Conservation (phyloP, 805 yeast species). For the Diddensiella caesifluorescens region DNA sequence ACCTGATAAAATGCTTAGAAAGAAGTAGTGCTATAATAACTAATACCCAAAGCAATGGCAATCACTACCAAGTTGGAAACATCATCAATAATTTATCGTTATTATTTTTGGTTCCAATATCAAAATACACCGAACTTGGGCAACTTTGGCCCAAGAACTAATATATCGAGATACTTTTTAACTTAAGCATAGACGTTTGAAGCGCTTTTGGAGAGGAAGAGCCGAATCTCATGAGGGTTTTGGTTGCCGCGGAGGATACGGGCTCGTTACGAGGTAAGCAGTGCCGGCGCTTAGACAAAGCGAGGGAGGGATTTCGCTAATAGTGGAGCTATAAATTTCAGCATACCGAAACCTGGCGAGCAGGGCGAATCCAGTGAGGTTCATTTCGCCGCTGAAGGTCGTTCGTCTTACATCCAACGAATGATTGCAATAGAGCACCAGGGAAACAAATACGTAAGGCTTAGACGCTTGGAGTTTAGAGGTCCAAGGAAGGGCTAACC, state of each 20-base stretch:
- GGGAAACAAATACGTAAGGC: slow-evolving; percentile 12
- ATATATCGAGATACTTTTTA: too few relatives aligned
- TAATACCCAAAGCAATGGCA: too few relatives aligned
- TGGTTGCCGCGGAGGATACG: slow-evolving; percentile 47
- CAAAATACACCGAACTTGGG: too few relatives aligned
- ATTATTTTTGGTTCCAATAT: too few relatives aligned
- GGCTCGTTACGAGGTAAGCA: slow-evolving; percentile 40
- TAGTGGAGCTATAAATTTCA: not conserved
- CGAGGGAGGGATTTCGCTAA: not conserved
- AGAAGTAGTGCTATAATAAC: too few relatives aligned
- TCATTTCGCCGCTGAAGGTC: slow-evolving; percentile 16
- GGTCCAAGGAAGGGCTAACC: not conserved
- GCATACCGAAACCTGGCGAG: not conserved
- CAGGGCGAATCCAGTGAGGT: not conserved
- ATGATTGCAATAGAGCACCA: slow-evolving; percentile 10
- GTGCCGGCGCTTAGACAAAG: not conserved
- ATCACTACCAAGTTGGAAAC: too few relatives aligned
- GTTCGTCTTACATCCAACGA: slow-evolving; percentile 20
- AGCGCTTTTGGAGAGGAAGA: too few relatives aligned
- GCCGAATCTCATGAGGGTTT: slow-evolving; percentile 40
- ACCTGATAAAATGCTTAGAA: too few relatives aligned
- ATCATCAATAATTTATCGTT: too few relatives aligned
- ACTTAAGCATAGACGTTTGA: too few relatives aligned
- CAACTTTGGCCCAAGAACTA: too few relatives aligned
- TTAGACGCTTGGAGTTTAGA: not conserved